Conservation (phyloP, 495 filamentous ascomycete species). For the Cudoniella acicularis region DNA sequence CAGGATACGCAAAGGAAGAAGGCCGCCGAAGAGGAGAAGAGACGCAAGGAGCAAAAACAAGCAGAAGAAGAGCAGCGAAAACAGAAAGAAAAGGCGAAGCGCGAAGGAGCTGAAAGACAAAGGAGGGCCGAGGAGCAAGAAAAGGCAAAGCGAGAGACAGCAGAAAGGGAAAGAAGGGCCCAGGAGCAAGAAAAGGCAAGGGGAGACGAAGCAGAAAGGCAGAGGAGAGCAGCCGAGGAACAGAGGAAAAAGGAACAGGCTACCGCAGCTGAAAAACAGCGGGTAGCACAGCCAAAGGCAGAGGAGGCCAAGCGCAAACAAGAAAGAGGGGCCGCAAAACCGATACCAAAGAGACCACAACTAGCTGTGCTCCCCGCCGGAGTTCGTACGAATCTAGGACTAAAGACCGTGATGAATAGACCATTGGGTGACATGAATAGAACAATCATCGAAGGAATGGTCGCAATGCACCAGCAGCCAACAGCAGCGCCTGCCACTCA, state of each 20-base stretch:
- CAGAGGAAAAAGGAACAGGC: background rate
- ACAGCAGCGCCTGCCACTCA: too few species aligned
- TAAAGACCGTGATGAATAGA: background rate
- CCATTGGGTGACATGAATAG: background rate
- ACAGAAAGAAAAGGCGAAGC: background rate
- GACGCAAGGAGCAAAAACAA: too few species aligned
- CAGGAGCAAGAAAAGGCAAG: background rate
- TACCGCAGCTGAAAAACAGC: too few species aligned
- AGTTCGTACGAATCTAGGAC: background rate
- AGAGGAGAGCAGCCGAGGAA: background rate
- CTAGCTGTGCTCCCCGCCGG: too few species aligned
- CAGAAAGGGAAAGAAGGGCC: background rate
- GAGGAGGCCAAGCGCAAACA: background rate
- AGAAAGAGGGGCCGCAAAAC: background rate
- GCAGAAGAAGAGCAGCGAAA: too few species aligned
- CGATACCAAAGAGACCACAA: too few species aligned
- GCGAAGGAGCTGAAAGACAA: background rate
- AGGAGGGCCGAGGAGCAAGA: background rate
- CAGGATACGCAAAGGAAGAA: too few species aligned
- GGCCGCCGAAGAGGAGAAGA: too few species aligned
- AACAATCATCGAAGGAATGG: constrained; percentile 3
- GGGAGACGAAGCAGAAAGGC: background rate
- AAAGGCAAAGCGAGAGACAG: background rate
- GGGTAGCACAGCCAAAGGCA: background rate
- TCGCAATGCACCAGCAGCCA: too few species aligned